A percentile compares a stretch with the other conserved stretches of the same genome.
phyloP scores from a whole-genome alignment of 2,329 filamentous ascomycete genomes.

The Paracoccidioides lutzii region DNA sequence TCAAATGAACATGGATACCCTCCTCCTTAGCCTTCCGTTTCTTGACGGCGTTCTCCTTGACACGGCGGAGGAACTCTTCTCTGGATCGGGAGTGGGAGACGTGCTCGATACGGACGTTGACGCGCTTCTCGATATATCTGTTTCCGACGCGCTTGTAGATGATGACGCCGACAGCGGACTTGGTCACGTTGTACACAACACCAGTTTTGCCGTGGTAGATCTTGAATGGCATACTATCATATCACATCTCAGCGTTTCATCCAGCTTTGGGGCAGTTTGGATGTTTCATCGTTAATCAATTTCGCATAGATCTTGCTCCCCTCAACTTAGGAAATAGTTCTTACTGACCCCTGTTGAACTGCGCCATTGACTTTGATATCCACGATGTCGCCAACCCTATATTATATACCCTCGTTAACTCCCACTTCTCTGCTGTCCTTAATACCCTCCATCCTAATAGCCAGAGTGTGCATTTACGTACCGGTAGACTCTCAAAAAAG shows the following conservation, averaged over 20 bases:
- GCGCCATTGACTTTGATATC: conserved; percentile 98
- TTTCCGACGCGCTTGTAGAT: conserved; percentile 99
- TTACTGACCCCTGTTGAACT: conserved; percentile 85
- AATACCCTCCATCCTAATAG: conserved; percentile 8
- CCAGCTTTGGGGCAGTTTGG: background rate
- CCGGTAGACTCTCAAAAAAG: conserved; percentile 91
- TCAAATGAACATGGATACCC: conserved; percentile 78
- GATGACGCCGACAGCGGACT: conserved; percentile 94
- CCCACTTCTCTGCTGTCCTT: conserved; percentile 13
- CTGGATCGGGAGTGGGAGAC: conserved; percentile 85
- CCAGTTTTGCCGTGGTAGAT: conserved; percentile 99
- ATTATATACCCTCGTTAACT: conserved; percentile 33
- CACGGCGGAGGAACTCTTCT: conserved; percentile 90
- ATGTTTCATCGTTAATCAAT: background rate
- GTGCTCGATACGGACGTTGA: conserved; percentile 99
- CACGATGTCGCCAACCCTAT: conserved; percentile 91
- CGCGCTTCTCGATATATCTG: conserved; percentile 99
- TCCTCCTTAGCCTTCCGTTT: conserved; percentile 87
- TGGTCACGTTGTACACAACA: conserved; percentile 98
- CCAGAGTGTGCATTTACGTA: conserved; percentile 31
- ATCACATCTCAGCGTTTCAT: background rate
- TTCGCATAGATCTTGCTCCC: background rate
- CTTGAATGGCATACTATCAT: conserved; percentile 89
- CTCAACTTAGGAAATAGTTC: background rate
- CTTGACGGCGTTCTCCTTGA: conserved; percentile 90